Base-by-base conservation (phyloP, 371 early-diverging fungal species). In the Mucor saturninus region DNA sequence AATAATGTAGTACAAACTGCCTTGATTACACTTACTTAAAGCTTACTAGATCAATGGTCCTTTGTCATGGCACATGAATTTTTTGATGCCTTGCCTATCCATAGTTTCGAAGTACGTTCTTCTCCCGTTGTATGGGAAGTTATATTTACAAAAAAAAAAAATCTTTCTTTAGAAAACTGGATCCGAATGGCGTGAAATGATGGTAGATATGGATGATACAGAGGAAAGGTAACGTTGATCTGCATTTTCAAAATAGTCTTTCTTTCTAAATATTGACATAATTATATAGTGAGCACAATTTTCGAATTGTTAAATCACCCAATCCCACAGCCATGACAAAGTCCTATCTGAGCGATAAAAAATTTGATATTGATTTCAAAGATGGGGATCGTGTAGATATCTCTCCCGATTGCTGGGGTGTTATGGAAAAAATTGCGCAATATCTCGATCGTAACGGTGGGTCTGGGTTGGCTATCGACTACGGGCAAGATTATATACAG, bases 21-120 rank as follows among this genome's bases (percentile, higher is more conserved):
- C 28, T 13, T 29, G 13, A 60, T 60, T 29, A 30, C 30, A 38
- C 6, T 46, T 8, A 21, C 21, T 21, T 6, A 28, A 26, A 5
- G 15, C 53, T 46, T 7, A 32, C 7, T 69, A 86, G 86, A 79
- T 21, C 73, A 73, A 48, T 87, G 79, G 70, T 80, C 91, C 5
- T 65, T 91, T 56, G 61, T 91, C 10, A 82, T 93, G 64, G 93
- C 97, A 0, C 97, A 98, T 77, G 98, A 98, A 76, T 97, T 97
- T 53, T 96, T 98, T 77, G 98, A 98, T 69, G 98, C 98, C 1
- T 74, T 98, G 38, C 97, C 98, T 0, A 83, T 98, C 32, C 90
- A 92, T 75, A 87, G 86, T 63, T 96, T 95, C 68, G 81, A 93
- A 76, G 90, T 90, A 79, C 15, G 21, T 21, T 26, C 5, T 4